Base-by-base conservation (phyloP, 176 grass and related monocot species). In the Triticum dicoccoides region DNA sequence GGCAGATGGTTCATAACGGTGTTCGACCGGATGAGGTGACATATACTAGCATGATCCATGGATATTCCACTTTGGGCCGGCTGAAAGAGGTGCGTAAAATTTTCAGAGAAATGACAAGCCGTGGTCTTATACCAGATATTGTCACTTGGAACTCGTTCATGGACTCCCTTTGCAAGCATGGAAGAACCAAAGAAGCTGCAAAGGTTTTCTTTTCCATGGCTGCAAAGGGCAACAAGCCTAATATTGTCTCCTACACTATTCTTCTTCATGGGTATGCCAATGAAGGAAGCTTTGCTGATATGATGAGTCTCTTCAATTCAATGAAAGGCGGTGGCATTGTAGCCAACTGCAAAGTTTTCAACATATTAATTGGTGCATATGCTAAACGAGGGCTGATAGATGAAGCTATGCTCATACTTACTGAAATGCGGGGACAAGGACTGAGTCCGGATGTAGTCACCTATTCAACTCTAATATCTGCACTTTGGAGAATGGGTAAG, bases 321-420 rank as follows among this genome's bases (percentile, higher is more conserved):
- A 54, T 54, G 51, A 54, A 54, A 7, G 18, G 4, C 34, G 10
- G n/a, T 0, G 37, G 69, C 21, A 41, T 71, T 71, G 68, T 41
- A 71, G 9, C 35, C 33, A 6, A 71, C 68, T n/a, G 20, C 20
- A 20, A 42, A 23, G 37, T 42, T 72, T 72, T 72, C 37, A 41
- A 11, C 37, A 72, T 42, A 5, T 72, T 72, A 72, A 72, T 72
- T 42, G 69, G 41, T 23, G 69, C 38, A 73, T 73, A 73, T 45
- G 70, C 70, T 73, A 73, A 73, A 73, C 9, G n/a, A 13, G 70
- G 70, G 23, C 23, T 73, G 70, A 73, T 45, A n/a, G 70, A 73
- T 44, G 70, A 44, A 42, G 69, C 69, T 73, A 73, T 73, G 38
- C 21, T 73, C 21, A 73, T 44, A 44, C 4, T 44, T 73, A 14